Percentiles rank a stretch among this genome's conserved stretches.
These are phyloP conservation scores for Turritis glabra DNA, from an alignment of 345 rosid species.

Conservation along the genomic window DNA sequence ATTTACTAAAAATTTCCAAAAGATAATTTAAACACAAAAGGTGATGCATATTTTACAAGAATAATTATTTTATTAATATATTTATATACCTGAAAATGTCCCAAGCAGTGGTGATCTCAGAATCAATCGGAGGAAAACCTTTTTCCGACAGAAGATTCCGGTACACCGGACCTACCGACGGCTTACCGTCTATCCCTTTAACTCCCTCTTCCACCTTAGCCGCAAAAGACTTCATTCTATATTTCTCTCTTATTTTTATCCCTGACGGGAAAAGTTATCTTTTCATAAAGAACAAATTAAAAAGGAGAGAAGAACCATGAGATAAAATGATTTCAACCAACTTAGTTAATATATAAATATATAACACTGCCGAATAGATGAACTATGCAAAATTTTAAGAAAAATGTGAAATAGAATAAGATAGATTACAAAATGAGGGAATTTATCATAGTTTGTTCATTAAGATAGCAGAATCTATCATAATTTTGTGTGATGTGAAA, in stretches of 20 bases:
- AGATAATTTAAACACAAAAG: background rate
- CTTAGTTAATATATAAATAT: background rate
- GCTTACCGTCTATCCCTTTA: constrained; percentile 72
- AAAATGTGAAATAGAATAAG: background rate
- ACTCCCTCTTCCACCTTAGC: constrained; percentile 77
- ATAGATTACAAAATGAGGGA: background rate
- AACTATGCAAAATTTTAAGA: background rate
- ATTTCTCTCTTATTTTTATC: background rate
- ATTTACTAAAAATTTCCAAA: constrained; percentile 44
- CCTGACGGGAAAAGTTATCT: background rate
- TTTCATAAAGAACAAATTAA: background rate
- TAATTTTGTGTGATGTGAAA: background rate
- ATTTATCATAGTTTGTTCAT: background rate
- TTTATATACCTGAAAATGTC: constrained; percentile 69
- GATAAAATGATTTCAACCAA: background rate
- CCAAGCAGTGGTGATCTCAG: constrained; percentile 65
- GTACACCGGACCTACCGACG: constrained; percentile 81
- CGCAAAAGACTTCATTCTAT: constrained; percentile 64
- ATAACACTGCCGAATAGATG: background rate
- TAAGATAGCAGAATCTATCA: background rate
- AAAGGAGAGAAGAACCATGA: background rate
- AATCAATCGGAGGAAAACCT: constrained; percentile 63
- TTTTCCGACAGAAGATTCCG: constrained; percentile 67
- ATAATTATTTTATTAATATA: background rate
- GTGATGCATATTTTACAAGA: background rate